phyloP scores from a whole-genome alignment of 2,329 filamentous ascomycete species.

The Botrytis squamosa region DNA sequence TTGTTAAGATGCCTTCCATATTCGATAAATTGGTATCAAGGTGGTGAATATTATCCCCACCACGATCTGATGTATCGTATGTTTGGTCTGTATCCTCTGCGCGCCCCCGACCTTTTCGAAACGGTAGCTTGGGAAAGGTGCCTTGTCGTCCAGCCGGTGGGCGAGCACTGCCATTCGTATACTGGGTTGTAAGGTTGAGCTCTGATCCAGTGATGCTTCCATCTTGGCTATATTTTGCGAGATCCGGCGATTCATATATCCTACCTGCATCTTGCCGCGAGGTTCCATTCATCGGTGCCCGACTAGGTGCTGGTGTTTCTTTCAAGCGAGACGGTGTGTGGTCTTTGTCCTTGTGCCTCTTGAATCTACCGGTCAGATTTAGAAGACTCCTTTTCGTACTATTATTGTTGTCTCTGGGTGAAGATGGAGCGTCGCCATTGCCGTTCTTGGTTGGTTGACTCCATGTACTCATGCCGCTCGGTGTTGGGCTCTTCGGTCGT shows the following conservation, averaged over 20 bases:
- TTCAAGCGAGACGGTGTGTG: conserved; percentile 47
- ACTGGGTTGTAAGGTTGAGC: conserved; percentile 26
- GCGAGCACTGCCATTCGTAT: conserved; percentile 28
- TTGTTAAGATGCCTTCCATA: conserved; percentile 86
- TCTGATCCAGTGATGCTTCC: conserved; percentile 36
- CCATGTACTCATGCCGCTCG: conserved; percentile 65
- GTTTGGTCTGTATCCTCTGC: conserved; percentile 57
- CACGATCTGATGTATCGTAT: conserved; percentile 33
- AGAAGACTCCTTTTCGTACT: conserved; percentile 32
- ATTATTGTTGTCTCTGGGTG: conserved; percentile 38
- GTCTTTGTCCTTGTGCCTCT: conserved; percentile 54
- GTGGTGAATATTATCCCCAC: conserved; percentile 53
- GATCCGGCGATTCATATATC: conserved; percentile 31
- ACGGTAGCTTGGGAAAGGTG: conserved; percentile 55
- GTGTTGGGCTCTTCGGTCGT: conserved; percentile 78
- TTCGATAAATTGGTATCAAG: conserved; percentile 86
- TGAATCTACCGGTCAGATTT: conserved; percentile 35
- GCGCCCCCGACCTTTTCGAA: conserved; percentile 55
- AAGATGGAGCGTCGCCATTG: conserved; percentile 50
- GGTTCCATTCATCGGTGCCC: conserved; percentile 47
- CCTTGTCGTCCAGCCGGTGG: conserved; percentile 31
- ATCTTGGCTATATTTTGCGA: conserved; percentile 36
- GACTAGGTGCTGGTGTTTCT: conserved; percentile 52
- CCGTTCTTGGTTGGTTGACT: conserved; percentile 38
- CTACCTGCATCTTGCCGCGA: conserved; percentile 28